Evolutionary conservation across 192 early-diverging fungal species (phyloP).

Genomic region (Umbelopsis sp.): DNA sequence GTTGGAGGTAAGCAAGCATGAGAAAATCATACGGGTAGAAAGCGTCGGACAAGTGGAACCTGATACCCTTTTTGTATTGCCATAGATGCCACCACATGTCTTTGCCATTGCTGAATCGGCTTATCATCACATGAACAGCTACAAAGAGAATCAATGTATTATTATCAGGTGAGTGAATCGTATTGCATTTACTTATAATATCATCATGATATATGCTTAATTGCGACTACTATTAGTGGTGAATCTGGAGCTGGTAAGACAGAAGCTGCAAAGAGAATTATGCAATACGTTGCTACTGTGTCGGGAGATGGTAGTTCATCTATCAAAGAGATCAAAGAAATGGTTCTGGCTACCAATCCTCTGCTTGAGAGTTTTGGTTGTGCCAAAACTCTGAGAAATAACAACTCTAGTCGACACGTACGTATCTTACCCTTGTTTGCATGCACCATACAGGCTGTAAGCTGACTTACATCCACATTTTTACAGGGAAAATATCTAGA

Average conservation of each 20-base stretch:
- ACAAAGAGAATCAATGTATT: constrained; percentile 99
- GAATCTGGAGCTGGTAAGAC: constrained; percentile 94
- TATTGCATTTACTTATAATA: background rate
- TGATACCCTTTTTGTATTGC: background rate
- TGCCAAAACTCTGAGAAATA: constrained; percentile 97
- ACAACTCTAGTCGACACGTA: constrained; percentile 97
- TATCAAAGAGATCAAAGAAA: constrained; percentile 95
- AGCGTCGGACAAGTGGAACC: background rate
- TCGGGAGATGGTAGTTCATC: constrained; percentile 78
- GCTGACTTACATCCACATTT: background rate
- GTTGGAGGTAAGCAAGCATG: constrained; percentile 58
- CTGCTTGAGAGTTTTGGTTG: constrained; percentile 98
- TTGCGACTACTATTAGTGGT: constrained; percentile 55
- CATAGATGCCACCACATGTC: constrained; percentile 91
- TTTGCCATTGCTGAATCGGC: constrained; percentile 94
- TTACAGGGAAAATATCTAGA: constrained; percentile 96
- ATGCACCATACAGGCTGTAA: background rate
- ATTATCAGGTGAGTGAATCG: constrained; percentile 75
- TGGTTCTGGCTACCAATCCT: constrained; percentile 99
- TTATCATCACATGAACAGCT: constrained; percentile 93
- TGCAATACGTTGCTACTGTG: constrained; percentile 98
- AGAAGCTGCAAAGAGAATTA: constrained; percentile 90
- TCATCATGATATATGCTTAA: constrained; percentile 29
- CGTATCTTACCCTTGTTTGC: constrained; percentile 18
- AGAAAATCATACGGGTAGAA: too few relatives aligned